Conservation (phyloP, 2,329 filamentous ascomycete species). For the Aspergillus chevalieri region DNA sequence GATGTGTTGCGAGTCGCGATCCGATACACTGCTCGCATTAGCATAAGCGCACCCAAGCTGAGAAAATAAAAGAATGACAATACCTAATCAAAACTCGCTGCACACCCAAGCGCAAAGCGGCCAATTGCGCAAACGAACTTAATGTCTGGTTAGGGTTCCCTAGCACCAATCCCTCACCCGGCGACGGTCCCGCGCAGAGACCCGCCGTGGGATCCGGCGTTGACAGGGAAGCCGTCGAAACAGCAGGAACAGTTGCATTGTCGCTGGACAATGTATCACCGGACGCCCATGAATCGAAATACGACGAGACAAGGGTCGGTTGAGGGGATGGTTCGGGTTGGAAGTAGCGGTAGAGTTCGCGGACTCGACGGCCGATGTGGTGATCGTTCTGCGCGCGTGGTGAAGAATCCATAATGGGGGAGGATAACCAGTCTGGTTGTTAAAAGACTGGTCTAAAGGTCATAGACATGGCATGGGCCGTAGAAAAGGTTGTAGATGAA, state of each 20-base stretch:
- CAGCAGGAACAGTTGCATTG: constrained; percentile 4
- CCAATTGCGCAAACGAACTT: constrained; percentile 31
- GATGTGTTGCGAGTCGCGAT: constrained; percentile 44
- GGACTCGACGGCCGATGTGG: constrained; percentile 26
- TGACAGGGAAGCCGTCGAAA: constrained; percentile 7
- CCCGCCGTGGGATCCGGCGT: constrained; percentile 11
- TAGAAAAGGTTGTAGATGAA: too few relatives aligned
- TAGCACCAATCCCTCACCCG: constrained; percentile 14
- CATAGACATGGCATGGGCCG: neutral
- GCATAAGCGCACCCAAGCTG: neutral
- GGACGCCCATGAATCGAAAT: neutral
- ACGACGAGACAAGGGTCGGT: neutral
- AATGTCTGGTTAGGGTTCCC: constrained; percentile 29
- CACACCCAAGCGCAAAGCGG: constrained; percentile 28
- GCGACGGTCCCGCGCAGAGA: constrained; percentile 11
- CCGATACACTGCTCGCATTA: constrained; percentile 34
- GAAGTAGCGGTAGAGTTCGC: constrained; percentile 38
- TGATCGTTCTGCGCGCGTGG: constrained; percentile 12
- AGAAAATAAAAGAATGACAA: neutral
- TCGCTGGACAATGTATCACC: neutral
- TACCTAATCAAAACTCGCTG: constrained; percentile 36
- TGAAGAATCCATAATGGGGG: constrained; percentile 10
- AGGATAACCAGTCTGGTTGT: neutral
- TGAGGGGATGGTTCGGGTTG: constrained; percentile 20
- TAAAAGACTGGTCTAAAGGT: neutral